Conservation (phyloP, 75 land plant species). For the Selaginella moellendorffii region DNA sequence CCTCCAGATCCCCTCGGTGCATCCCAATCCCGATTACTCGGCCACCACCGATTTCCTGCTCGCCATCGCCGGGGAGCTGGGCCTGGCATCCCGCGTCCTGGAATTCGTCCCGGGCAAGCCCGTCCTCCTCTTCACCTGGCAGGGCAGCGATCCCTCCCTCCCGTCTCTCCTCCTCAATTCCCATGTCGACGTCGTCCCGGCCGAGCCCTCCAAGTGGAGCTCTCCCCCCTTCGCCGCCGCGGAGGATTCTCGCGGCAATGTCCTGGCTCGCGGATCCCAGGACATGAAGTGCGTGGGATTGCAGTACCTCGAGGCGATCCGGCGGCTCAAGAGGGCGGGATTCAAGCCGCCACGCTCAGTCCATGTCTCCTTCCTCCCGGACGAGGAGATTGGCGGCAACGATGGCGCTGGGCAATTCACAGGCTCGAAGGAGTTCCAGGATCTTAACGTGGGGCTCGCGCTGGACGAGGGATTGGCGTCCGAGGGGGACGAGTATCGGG, state of each 20-base stretch:
- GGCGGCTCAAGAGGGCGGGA: constrained; percentile 33
- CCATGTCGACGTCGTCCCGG: constrained; percentile 84
- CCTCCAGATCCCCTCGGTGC: constrained; percentile 64
- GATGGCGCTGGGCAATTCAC: constrained; percentile 54
- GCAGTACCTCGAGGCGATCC: constrained; percentile 88
- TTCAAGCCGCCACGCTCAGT: constrained; percentile 19
- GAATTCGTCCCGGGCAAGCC: constrained; percentile 66
- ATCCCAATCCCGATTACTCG: constrained; percentile 58
- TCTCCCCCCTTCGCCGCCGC: constrained; percentile 59
- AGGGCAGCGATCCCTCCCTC: constrained; percentile 40
- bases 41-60: constrained; percentile 40
- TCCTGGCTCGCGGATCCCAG: constrained; percentile 84
- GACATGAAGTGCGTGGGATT: constrained; percentile 96
- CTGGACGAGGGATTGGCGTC: constrained; percentile 89
- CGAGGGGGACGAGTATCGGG: constrained; percentile 43
- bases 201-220: constrained; percentile 54
- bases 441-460: constrained; percentile 57
- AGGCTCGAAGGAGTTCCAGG: constrained; percentile 37
- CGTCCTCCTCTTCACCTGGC: constrained; percentile 66
- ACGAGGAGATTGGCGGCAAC: constrained; percentile 85
- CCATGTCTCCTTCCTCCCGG: constrained; percentile 75
- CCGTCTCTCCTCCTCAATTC: constrained; percentile 83
- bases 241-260: constrained; percentile 36
- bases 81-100: constrained; percentile 28
- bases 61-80: constrained; percentile 38